phyloP scores from a whole-genome alignment of 306 rosid genomes.

The Fagus sylvatica region DNA sequence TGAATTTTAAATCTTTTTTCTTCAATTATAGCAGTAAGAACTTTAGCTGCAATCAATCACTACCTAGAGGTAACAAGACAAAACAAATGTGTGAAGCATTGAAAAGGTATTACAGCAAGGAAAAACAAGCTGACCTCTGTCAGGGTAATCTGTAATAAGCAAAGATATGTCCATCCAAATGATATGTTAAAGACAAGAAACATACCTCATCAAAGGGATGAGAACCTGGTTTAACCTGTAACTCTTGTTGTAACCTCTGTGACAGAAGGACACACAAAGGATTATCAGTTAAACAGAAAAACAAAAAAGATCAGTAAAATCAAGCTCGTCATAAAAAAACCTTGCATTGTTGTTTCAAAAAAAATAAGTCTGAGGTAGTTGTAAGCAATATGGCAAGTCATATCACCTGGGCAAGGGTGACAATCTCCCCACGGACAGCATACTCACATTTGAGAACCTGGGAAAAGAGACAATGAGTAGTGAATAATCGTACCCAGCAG shows the following conservation, averaged over 20 bases:
- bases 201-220: slow-evolving; percentile 90
- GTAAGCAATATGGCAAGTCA: slow-evolving; percentile 13
- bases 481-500: slow-evolving; percentile 16
- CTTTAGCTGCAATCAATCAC: neutral
- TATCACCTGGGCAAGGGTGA: slow-evolving; percentile 85
- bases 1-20: neutral
- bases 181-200: slow-evolving; percentile 16
- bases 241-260: slow-evolving; percentile 76
- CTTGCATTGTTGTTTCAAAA: neutral
- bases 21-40: neutral
- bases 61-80: neutral
- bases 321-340: neutral
- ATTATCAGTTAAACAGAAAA: neutral
- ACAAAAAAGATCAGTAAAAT: neutral
- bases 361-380: slow-evolving; percentile 2
- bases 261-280: slow-evolving; percentile 21
- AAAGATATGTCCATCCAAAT: slow-evolving; percentile 1
- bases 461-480: slow-evolving; percentile 4
- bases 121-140: neutral
- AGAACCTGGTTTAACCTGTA: slow-evolving; percentile 64
- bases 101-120: neutral
- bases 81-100: neutral
- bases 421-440: slow-evolving; percentile 96
- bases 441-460: slow-evolving; percentile 92
- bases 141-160: neutral